These are phyloP conservation scores for Pyronema omphalodes DNA, from an alignment of 495 filamentous ascomycete genomes.

Conservation along the genomic window DNA sequence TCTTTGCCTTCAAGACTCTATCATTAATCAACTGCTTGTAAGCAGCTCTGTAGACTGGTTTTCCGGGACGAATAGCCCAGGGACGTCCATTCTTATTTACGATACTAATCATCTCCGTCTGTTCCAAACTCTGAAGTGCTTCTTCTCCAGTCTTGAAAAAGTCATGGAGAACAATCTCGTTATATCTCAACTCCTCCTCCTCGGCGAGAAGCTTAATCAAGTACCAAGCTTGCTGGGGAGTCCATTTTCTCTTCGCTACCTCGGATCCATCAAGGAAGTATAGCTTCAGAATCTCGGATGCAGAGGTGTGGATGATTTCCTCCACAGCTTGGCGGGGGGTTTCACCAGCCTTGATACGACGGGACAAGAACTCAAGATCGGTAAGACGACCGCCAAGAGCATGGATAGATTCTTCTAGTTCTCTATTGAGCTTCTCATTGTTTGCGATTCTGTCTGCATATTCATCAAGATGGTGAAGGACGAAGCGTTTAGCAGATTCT, in stretches of 20 bases:
- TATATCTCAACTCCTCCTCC: conserved; percentile 50
- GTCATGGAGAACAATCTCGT: conserved; percentile 57
- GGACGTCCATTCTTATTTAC: conserved; percentile 57
- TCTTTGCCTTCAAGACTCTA: conserved; percentile 46
- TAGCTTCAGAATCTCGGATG: conserved; percentile 82
- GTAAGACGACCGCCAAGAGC: conserved; percentile 76
- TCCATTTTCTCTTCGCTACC: conserved; percentile 39
- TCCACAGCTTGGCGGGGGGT: conserved; percentile 64
- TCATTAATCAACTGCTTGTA: conserved; percentile 57
- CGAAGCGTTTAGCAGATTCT: conserved; percentile 71
- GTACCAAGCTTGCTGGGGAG: conserved; percentile 72
- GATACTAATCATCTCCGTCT: conserved; percentile 73
- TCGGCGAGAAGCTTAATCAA: conserved; percentile 55
- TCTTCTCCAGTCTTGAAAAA: conserved; percentile 55
- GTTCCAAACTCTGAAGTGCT: conserved; percentile 60
- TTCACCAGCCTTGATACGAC: conserved; percentile 81
- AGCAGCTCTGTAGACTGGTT: conserved; percentile 72
- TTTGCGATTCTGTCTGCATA: conserved; percentile 26
- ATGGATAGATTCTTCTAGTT: conserved; percentile 67
- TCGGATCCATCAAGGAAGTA: conserved; percentile 45
- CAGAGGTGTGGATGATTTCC: conserved; percentile 73
- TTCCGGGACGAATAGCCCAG: conserved; percentile 53
- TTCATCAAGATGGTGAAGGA: conserved; percentile 59
- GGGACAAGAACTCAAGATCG: conserved; percentile 80
- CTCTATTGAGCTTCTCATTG: conserved; percentile 22